Conservation (phyloP, 2,329 filamentous ascomycete species). For the Botrytis tulipae region DNA sequence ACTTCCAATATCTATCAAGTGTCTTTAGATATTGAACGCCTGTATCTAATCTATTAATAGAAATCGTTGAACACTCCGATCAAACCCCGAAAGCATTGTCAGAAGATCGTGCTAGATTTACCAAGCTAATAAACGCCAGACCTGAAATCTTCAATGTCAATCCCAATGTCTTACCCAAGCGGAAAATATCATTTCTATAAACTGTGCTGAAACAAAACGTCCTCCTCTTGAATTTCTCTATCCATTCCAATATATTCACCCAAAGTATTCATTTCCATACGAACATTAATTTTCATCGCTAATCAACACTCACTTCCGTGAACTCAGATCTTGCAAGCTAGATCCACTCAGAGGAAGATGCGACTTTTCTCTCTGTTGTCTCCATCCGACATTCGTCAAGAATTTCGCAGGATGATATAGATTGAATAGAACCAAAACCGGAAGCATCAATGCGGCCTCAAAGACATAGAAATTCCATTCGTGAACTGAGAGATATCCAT, state of each 20-base stretch:
- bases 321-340: not conserved
- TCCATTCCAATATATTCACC: not conserved
- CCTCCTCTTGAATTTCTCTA: not conserved
- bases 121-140: not conserved
- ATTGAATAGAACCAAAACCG: slow-evolving; percentile 48
- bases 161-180: not conserved
- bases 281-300: not conserved
- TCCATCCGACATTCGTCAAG: slow-evolving; percentile 31
- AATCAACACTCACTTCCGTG: not conserved
- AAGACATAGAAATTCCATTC: slow-evolving; percentile 55
- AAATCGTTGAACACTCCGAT: not conserved
- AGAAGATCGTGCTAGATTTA: not conserved
- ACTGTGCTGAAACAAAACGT: not conserved
- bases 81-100: not conserved
- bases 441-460: slow-evolving; percentile 37
- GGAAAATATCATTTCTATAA: not conserved
- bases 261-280: not conserved
- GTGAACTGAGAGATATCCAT: slow-evolving; percentile 48
- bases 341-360: not conserved
- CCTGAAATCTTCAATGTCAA: not conserved
- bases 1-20: not conserved
- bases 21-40: not conserved
- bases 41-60: rapidly evolving
- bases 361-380: slow-evolving; percentile 11
- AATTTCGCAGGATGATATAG: slow-evolving; percentile 48